These are phyloP conservation scores for Bassia scoparia DNA, from an alignment of 148 eudicot species.

Conservation along the genomic window DNA sequence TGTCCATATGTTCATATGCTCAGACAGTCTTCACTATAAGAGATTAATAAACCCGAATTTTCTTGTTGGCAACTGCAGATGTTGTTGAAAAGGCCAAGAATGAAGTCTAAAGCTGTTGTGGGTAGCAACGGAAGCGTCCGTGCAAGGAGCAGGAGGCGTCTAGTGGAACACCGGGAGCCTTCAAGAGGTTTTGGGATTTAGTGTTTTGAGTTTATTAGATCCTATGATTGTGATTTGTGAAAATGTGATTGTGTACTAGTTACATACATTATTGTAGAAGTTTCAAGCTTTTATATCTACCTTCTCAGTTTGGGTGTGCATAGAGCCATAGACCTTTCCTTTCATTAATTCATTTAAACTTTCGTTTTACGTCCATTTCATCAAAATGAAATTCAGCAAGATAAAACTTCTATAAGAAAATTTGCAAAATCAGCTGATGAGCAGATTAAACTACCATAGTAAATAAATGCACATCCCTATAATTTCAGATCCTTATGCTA, in stretches of 20 bases:
- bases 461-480: too few relatives aligned
- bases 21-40: too few relatives aligned
- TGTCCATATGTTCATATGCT: not conserved
- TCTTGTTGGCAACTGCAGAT: slow-evolving; percentile 25
- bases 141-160: slow-evolving; percentile 23
- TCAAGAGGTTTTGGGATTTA: slow-evolving; percentile 32
- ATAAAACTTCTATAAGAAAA: too few relatives aligned
- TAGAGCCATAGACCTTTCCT: too few relatives aligned
- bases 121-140: not conserved
- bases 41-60: not conserved
- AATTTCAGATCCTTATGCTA: too few relatives aligned
- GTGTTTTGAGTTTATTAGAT: slow-evolving; percentile 21
- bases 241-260: slow-evolving; percentile 22
- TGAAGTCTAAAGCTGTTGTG: slow-evolving; percentile 9
- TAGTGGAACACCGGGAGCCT: slow-evolving; percentile 31
- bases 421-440: too few relatives aligned
- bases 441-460: too few relatives aligned
- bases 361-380: not conserved
- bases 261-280: slow-evolving; percentile 27
- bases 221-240: slow-evolving; percentile 23
- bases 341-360: too few relatives aligned
- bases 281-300: slow-evolving; percentile 10
- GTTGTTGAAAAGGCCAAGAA: slow-evolving; percentile 24
- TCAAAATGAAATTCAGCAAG: too few relatives aligned
- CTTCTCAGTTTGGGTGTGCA: slow-evolving; percentile 29